Evolutionary conservation across 106 monocot genomes (phyloP), one percentile per base, ranked within the genome.

Genomic region (Apostasia shenzhenica): DNA sequence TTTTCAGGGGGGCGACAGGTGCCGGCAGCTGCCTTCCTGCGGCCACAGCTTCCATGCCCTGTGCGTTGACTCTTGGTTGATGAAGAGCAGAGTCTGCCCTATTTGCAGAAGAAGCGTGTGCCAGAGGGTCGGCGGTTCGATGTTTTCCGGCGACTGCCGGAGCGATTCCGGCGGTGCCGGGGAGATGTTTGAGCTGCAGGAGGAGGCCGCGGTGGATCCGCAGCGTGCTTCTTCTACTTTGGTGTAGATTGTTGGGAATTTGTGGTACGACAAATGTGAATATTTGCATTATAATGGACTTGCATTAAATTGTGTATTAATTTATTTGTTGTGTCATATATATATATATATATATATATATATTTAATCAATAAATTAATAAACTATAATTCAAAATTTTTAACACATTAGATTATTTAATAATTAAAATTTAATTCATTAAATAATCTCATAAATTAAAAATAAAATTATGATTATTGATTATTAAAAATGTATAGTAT

Each of bases 31-130:
- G 48, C 87, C 87, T 4, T 26, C 54, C 7, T 87, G 87, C 38
- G 55, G 72, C 68, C 87, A 87, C 43, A 80, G 80, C 53, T 87
- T 87, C 62, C 87, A 87, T 47, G 74, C 77, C 1, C 68, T 53
- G 7, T 87, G 87, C 14, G 74, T 87, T 41, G 87, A 87, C 57
- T 78, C 70, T 43, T 87, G 87, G 87, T 44, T 87, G 69, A 12
- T 75, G 71, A 78, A 72, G 74, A 52, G 43, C 7, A 58, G 71
- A 1, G 7, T 80, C 8, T 87, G 86, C 63, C 86, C 86, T 7
- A 68, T 83, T 5, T 87, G 86, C 45, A 75, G 83, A 2, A 41
- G 70, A 12, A 71, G 55, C 14, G 77, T 69, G 45, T 67, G 49
- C 37, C 13, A 55, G 14, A 38, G 14, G 12, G 56, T 61, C 41